phyloP scores from a whole-genome alignment of 2,329 filamentous ascomycete species.

The Fusarium concolor region DNA sequence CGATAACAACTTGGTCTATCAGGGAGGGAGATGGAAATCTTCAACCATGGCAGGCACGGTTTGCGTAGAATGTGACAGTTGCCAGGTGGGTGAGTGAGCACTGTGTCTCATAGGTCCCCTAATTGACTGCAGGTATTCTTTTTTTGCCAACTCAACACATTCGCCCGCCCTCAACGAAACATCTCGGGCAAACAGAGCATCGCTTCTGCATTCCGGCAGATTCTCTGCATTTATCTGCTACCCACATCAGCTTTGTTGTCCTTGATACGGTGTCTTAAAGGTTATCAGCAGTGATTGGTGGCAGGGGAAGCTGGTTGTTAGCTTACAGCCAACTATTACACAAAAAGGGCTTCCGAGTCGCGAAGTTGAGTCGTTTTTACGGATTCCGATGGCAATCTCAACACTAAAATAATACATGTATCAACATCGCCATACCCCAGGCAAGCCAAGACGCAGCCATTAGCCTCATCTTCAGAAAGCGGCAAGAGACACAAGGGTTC shows the following conservation, averaged over 20 bases:
- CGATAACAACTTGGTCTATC: not conserved
- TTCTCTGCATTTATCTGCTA: conserved; percentile 2
- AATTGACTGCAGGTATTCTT: not conserved
- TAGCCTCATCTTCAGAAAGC: conserved; percentile 5
- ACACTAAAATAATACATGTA: conserved; percentile 10
- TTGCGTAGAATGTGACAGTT: not conserved
- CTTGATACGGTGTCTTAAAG: not conserved
- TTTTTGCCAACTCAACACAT: conserved; percentile 22
- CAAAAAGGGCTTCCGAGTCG: conserved; percentile 7
- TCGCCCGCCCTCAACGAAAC: conserved; percentile 29
- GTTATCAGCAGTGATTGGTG: not conserved
- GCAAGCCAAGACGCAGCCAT: conserved; percentile 18
- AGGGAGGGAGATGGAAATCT: not conserved
- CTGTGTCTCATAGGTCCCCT: conserved; percentile 7
- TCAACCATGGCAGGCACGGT: not conserved
- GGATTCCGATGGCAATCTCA: not conserved
- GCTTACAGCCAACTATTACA: not conserved
- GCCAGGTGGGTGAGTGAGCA: not conserved
- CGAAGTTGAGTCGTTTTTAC: conserved; percentile 18
- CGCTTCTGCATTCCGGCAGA: not conserved
- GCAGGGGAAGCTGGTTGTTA: not conserved
- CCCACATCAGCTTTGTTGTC: conserved; percentile 20
- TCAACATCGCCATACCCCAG: not conserved
- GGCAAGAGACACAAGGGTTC: conserved; percentile 25
- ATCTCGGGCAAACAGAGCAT: not conserved